Evolutionary conservation across 306 rosid genomes (phyloP).

Genomic region (Cicer cuneatum): DNA sequence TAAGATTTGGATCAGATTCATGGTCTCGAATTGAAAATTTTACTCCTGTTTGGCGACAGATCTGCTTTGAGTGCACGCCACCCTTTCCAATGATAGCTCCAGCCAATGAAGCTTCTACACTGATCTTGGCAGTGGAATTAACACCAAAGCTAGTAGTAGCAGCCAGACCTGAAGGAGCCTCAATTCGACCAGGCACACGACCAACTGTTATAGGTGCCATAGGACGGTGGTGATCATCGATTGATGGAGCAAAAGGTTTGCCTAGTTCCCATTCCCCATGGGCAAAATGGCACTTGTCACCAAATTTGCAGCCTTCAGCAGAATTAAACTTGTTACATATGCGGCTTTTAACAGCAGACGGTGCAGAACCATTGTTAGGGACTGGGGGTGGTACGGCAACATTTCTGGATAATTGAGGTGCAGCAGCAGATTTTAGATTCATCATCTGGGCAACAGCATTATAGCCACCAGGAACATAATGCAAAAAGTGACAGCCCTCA

Average conservation of each 20-base stretch:
- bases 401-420: constrained; percentile 62
- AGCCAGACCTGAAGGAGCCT: constrained; percentile 66
- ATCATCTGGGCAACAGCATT: constrained; percentile 89
- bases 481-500: constrained; percentile 94
- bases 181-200: constrained; percentile 64
- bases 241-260: constrained; percentile 8
- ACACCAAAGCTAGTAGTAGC: constrained; percentile 72
- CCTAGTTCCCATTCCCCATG: constrained; percentile 35
- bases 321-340: constrained; percentile 30
- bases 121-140: constrained; percentile 89
- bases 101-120: constrained; percentile 92
- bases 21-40: constrained; percentile 89
- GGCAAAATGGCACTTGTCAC: constrained; percentile 36
- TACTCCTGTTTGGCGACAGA: constrained; percentile 97
- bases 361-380: constrained; percentile 63
- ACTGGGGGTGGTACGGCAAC: constrained; percentile 53
- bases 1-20: constrained; percentile 78
- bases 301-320: constrained; percentile 28
- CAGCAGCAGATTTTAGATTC: constrained; percentile 69
- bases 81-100: constrained; percentile 99
- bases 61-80: constrained; percentile 94
- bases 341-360: constrained; percentile 43
- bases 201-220: constrained; percentile 55
- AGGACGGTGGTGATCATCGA: constrained; percentile 26
- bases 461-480: constrained; percentile 89